Evolutionary conservation across 1,284 basidiomycete species (phyloP), one percentile per base, ranked within the genome.

Genomic region (Tausonia pullulans): DNA sequence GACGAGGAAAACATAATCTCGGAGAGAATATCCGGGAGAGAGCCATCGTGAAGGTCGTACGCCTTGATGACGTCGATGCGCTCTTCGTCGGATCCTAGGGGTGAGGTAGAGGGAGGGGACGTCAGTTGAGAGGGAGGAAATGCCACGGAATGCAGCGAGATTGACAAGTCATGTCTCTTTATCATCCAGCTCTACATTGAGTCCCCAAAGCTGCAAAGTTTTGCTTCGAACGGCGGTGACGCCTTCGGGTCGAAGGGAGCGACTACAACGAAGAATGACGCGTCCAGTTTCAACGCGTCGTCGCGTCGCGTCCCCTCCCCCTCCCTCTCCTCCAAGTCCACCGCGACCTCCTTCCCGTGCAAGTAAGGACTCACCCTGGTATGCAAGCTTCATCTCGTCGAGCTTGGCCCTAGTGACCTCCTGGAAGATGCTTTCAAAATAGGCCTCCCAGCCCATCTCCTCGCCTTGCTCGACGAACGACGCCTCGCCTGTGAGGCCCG

Each of bases 391-490:
- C 82, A 93, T 83, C 72, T 95, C 88, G 70, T 95, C 90, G 55
- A 97, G 79, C 72, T 85, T 87, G 68, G 84, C 84, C 69, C 85
- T 83, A 63, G 90, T 94, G 16, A 95, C 88, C 56, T 84, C 80
- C 70, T 94, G 87, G 69, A 91, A 96, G 70, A 96, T 77, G 64
- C 87, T 86, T 72, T 87, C 85, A 72, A 96, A 97, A 77, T 97
- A 97, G 14, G 87, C 82, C 69, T 91, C 89, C 93, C 93, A 97
- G 4, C 90, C 90, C 66, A 84, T 87, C 69, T 89, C 89, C 5
- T 83, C 88, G 14, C 78, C 83, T 59, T 86, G 72, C 58, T 85
- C 86, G n/a, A 68, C 71, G 64, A 78, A 76, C 64, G 86, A 80
- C 10, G 82, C 82, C 71, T 95, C 90, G 69, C 86, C 84, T 4